Evolutionary conservation across 164 flowering plant genomes (phyloP), one percentile per base, ranked within the genome.

Genomic region (Sedum album): DNA sequence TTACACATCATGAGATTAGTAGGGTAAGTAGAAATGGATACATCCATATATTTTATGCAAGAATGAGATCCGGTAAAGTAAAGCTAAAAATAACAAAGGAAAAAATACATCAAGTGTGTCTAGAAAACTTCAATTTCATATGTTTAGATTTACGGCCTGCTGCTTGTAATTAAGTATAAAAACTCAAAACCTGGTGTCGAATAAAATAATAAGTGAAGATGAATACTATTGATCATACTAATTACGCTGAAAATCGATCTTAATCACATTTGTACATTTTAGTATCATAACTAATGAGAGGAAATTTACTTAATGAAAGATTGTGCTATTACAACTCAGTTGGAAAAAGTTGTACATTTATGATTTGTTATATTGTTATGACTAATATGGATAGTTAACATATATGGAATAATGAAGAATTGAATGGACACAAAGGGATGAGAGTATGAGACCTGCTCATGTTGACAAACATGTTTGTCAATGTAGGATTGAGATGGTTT

Each of bases 401-500:
- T 26, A 57, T 17, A 26, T 26, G 11, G 62, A 28, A 28, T 14
- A 28, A 53, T 53, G 10, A 17, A 23, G 15, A 28, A 2, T 10
- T 13, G 15, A 11, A 15, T 26, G 7, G 7, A 57, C 6, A 4
- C 33, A 57, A 28, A 6, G 28, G 26, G 0, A 57, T 57, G 62
- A 57, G 13, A 8, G 33, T 33, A 15, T 28, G 62, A 57, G 62
- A 57, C 62, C 62, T 57, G 62, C 62, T 28, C 62, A 26, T 57
- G 62, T 57, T 57, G 62, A 57, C 62, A 57, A 57, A 57, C 31
- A 57, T 26, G 62, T 57, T 28, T 28, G 62, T 57, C 62, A 28
- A 57, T 26, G 62, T 57, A 57, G 62, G 62, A 57, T 57, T 57
- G 62, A 57, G 62, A 57, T 57, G 17, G 62, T 57, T 57, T 57